A percentile compares a stretch with the other conserved stretches of the same genome.
Evolutionary conservation across 257 asterid species (phyloP).

Genomic region (Petunia secreta): DNA sequence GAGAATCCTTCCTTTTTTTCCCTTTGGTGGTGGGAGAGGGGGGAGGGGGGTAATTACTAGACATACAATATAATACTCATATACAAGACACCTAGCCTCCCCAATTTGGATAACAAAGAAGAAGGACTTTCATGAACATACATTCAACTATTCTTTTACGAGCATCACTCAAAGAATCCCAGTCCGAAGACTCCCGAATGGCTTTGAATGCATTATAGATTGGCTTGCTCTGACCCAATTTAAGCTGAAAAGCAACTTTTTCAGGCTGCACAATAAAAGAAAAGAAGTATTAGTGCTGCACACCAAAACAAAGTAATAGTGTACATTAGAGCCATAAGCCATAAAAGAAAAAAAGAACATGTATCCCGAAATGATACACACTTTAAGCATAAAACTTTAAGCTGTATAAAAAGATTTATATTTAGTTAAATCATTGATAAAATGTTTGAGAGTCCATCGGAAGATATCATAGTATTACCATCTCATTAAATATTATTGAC

Average conservation of each 20-base stretch:
- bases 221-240: conserved; percentile 92
- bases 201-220: conserved; percentile 86
- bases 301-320: neutral
- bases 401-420: neutral
- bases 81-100: neutral
- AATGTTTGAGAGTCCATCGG: neutral
- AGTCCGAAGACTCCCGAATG: conserved; percentile 73
- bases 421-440: neutral
- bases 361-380: neutral
- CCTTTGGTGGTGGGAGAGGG: neutral
- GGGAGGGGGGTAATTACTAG: neutral
- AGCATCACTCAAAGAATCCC: conserved; percentile 83
- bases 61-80: neutral
- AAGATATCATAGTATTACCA: neutral
- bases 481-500: no score
- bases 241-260: conserved; percentile 86
- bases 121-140: conserved; percentile 32
- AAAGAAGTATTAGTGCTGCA: neutral
- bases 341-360: neutral
- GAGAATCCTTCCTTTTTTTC: neutral
- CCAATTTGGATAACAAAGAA: neutral
- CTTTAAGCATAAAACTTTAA: neutral
- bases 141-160: conserved; percentile 94
- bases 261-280: conserved; percentile 66
- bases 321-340: neutral